Evolutionary conservation across 768 basidiomycete genomes (phyloP), one percentile per base, ranked within the genome.

Genomic region (Leccinum rimulosum): DNA sequence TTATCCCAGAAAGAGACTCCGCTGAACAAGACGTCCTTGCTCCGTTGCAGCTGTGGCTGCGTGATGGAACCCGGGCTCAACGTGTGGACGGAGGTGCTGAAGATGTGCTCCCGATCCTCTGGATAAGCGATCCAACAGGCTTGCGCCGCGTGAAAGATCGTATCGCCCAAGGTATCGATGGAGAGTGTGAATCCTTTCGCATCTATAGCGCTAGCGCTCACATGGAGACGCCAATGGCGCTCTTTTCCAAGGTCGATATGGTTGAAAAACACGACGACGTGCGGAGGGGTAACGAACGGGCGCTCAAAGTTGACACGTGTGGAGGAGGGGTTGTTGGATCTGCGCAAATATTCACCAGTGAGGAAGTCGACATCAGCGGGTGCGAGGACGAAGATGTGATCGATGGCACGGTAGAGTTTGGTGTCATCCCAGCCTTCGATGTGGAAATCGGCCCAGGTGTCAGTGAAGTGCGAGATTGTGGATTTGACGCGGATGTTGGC

Each of bases 81-180:
- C 25, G 66, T 68, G 11, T 51, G 50, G 55, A 67, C 17, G 3
- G 66, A 58, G 2, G 54, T 58, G 36, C 60, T 58, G 25, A 59
- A 68, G n/a, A 65, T 65, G 19, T 61, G 56, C n/a, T 55, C 30
- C 30, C 66, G 63, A 30, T 67, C 66, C 17, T 60, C 58, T 25
- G 66, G 66, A 47, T 65, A 62, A 11, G 66, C 66, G n/a, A 68
- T 55, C 66, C 66, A 65, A 11, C 60, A 54, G 6, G 59, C 63
- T 12, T 27, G 15, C 1, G 47, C 62, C 2, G 4, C 6, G 11
- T 56, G 6, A 6, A 67, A 48, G 40, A 56, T 2, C 0, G 63
- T 67, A 19, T 62, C 52, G 3, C 27, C 54, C 63, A 56, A 61
- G 1, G 60, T 65, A 11, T 51, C 61, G 15, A 62, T 59, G 6